These are phyloP conservation scores for Boechera retrofracta DNA, from an alignment of 345 rosid species.

Conservation along the genomic window DNA sequence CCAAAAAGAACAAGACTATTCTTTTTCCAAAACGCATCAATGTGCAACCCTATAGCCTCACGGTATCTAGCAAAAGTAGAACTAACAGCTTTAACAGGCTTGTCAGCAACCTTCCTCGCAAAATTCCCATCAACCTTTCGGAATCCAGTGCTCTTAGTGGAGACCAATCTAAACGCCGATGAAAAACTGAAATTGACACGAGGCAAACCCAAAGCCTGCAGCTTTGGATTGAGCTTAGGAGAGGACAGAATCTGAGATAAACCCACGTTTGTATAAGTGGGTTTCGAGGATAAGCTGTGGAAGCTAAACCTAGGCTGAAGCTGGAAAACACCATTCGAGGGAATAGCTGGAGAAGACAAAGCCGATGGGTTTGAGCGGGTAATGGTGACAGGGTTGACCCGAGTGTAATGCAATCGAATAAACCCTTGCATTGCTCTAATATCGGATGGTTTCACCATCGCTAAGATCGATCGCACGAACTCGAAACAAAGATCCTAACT, in stretches of 20 bases:
- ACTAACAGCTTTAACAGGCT: constrained; percentile 59
- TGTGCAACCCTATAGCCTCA: constrained; percentile 77
- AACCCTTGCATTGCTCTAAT: constrained; percentile 49
- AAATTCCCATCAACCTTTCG: constrained; percentile 51
- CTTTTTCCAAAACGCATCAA: constrained; percentile 78
- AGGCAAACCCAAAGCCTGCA: constrained; percentile 35
- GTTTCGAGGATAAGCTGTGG: constrained; percentile 44
- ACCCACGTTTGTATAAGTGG: constrained; percentile 47
- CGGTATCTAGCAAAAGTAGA: constrained; percentile 69
- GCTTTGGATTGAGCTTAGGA: constrained; percentile 34
- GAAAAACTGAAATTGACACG: constrained; percentile 35
- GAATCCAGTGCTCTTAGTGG: constrained; percentile 47
- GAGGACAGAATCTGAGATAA: constrained; percentile 50
- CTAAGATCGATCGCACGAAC: constrained; percentile 27
- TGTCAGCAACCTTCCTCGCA: constrained; percentile 57
- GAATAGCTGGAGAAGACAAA: constrained; percentile 34
- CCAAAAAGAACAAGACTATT: constrained; percentile 70
- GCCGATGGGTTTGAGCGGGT: constrained; percentile 42
- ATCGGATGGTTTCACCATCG: constrained; percentile 58
- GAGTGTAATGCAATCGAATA: constrained; percentile 49
- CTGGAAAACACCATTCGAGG: constrained; percentile 40
- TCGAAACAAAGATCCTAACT: constrained; percentile 3
- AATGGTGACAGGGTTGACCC: constrained; percentile 44
- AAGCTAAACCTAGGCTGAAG: constrained; percentile 36
- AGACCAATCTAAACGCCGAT: constrained; percentile 53